Base-by-base conservation (phyloP, 768 basidiomycete genomes). In the Cubamyces sp. region DNA sequence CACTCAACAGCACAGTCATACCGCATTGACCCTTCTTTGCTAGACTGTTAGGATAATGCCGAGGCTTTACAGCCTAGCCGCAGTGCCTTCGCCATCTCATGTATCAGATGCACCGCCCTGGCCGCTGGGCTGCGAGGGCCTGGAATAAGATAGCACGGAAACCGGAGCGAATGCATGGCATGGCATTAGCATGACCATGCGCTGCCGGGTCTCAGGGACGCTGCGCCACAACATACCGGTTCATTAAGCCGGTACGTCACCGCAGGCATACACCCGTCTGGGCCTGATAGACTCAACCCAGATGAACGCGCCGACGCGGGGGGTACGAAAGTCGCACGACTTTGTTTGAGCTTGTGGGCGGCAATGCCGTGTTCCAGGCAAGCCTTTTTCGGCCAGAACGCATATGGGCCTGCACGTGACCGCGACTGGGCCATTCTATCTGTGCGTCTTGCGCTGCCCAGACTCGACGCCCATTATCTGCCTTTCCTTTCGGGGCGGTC, bases 371-470 rank as follows among this genome's bases (percentile, higher is more conserved):
- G 57, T 60, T 64, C 63, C 49, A 56, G 63, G 39, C 54, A 16
- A 39, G 58, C 63, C 63, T 51, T 47, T 64, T 64, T 60, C 34
- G 63, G 58, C 63, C 63, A 64, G 63, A 64, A 64, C 63, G 58
- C 54, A 54, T 56, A 42, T 56, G 30, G 54, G 16, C 57, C 60
- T 25, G n/a, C 63, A 64, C 66, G 64, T 67, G 66, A 61, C 37
- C 45, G 60, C 40, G 64, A 61, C 66, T 62, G 49, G 66, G 54
- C 48, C 63, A 52, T 51, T 60, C 64, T 49, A 60, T 54, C 53
- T 43, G 40, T 28, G 51, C 60, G 30, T 19, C 55, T n/a, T 41
- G 23, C 50, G 19, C 30, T 42, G 61, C 14, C 61, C 55, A 62
- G 61, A 41, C 61, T 52, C 52, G 11, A 9, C 55, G 28, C 28